phyloP scores from a whole-genome alignment of 768 basidiomycete genomes.

The Mrakia blollopis region DNA sequence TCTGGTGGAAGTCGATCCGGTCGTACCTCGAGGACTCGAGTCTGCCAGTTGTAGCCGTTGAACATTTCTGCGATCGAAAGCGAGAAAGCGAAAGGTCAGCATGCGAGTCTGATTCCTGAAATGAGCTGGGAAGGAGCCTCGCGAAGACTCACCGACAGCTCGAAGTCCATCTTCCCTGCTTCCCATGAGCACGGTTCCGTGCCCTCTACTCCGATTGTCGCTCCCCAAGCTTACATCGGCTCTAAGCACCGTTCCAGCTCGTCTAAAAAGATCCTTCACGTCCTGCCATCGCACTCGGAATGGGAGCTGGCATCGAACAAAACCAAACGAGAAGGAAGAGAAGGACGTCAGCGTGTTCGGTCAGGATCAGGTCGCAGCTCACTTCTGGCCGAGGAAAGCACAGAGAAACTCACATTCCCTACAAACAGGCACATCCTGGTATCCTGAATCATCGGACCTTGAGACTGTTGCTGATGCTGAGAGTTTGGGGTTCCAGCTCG shows the following conservation, averaged over 20 bases:
- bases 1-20: conserved; percentile 74
- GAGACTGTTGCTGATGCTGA: conserved; percentile 9
- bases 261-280: conserved; percentile 93
- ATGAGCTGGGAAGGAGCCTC: no score
- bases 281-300: conserved; percentile 99
- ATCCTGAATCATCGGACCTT: conserved; percentile 48
- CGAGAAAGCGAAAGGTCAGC: no score
- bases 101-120: no score
- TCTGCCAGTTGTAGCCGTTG: conserved; percentile 97
- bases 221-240: conserved; percentile 49
- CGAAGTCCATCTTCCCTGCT: conserved; percentile 90
- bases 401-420: conserved; percentile 67
- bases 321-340: neutral
- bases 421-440: conserved; percentile 94
- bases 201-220: conserved; percentile 35
- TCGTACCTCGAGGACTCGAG: conserved; percentile 81
- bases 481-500: conserved; percentile 34
- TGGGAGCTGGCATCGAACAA: conserved; percentile 60
- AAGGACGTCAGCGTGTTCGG: conserved; percentile 12
- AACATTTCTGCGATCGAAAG: conserved; percentile 72
- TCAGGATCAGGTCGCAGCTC: no score
- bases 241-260: conserved; percentile 81
- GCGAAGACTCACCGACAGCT: conserved; percentile 53
- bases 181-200: conserved; percentile 86
- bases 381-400: no score